Conservation (phyloP, 371 early-diverging fungal genomes). For the Fennellomyces sp. region DNA sequence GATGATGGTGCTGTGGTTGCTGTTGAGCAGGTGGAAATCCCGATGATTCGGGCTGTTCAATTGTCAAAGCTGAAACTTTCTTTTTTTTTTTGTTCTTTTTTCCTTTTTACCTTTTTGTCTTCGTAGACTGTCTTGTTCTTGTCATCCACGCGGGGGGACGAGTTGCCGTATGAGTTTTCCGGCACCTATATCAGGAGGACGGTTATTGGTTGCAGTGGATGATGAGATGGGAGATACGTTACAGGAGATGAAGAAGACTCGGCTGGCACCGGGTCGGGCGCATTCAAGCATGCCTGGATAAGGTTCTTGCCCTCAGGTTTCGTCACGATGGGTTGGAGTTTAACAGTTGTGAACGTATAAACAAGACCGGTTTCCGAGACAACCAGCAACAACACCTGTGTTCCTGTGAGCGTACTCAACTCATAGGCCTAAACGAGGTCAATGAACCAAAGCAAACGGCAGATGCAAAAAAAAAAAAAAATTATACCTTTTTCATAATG, state of each 20-base stretch:
- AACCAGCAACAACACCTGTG: conserved; percentile 95
- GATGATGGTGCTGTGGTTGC: conserved; percentile 8
- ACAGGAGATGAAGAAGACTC: conserved; percentile 12
- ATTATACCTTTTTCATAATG: conserved; percentile 95
- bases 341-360: conserved; percentile 98
- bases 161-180: too few relatives aligned
- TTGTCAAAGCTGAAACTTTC: conserved; percentile 2
- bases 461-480: conserved; percentile 8
- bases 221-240: background rate
- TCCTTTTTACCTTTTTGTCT: conserved; percentile 27
- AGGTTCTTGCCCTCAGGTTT: conserved; percentile 94
- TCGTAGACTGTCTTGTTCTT: conserved; percentile 15
- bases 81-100: too few relatives aligned
- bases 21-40: conserved; percentile 6
- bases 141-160: conserved; percentile 16
- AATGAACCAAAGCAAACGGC: background rate
- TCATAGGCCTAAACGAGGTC: conserved; percentile 84
- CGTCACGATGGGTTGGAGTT: conserved; percentile 94
- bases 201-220: too few relatives aligned
- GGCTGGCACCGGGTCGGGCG: conserved; percentile 63
- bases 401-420: conserved; percentile 95
- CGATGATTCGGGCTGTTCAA: background rate
- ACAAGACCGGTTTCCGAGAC: conserved; percentile 99
- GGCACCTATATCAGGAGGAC: too few relatives aligned
- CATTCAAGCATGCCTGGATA: conserved; percentile 94